A percentile compares a stretch with the other conserved stretches of the same genome.
Conservation (phyloP, 2,329 filamentous ascomycete species). For the Fusarium camptoceras region DNA sequence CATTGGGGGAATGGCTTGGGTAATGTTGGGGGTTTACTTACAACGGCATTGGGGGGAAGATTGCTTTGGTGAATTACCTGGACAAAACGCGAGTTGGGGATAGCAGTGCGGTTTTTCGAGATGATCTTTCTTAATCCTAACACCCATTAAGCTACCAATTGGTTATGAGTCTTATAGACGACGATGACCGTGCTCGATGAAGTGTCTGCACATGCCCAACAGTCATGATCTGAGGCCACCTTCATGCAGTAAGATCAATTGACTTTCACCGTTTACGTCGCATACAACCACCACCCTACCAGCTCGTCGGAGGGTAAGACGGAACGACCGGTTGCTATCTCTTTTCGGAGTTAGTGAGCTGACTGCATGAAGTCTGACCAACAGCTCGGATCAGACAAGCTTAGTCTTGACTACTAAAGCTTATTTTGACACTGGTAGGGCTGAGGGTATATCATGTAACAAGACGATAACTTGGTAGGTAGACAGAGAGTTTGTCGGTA, state of each 20-base stretch:
- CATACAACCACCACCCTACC: not conserved
- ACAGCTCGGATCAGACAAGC: not conserved
- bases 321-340: not conserved
- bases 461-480: too few relatives aligned
- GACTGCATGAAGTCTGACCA: conserved; percentile 15
- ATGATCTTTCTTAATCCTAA: fast-evolving
- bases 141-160: not conserved
- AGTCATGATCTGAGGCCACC: not conserved
- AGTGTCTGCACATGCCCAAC: not conserved
- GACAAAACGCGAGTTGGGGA: not conserved
- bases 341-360: conserved; percentile 4
- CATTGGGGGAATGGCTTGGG: not conserved
- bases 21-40: not conserved
- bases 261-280: not conserved
- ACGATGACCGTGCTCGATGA: not conserved
- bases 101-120: not conserved
- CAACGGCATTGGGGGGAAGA: not conserved
- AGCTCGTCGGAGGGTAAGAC: not conserved
- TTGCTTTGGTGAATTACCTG: fast-evolving
- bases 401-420: not conserved
- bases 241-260: not conserved
- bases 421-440: not conserved
- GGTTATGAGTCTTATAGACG: not conserved
- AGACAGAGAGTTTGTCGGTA: too few relatives aligned
- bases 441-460: too few relatives aligned